phyloP scores from a whole-genome alignment of 331 rosid genomes.

The Spiraea crenata region DNA sequence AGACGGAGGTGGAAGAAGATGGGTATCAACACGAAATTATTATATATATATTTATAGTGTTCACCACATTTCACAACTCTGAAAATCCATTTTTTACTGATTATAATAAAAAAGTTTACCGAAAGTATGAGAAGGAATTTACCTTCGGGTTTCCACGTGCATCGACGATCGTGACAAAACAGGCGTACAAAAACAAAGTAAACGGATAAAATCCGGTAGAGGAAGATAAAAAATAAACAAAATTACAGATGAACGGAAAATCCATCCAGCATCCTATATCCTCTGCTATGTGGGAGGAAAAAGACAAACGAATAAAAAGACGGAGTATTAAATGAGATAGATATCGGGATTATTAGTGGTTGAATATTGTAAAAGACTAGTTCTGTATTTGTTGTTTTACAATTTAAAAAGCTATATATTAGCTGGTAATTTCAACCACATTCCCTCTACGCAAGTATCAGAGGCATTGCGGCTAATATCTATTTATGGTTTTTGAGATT shows the following conservation, averaged over 20 bases:
- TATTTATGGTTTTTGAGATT: constrained; percentile 12
- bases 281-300: constrained; percentile 23
- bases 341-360: background rate
- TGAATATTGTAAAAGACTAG: no score
- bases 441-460: no score
- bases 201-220: constrained; percentile 22
- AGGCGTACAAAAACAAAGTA: constrained; percentile 23
- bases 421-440: constrained; percentile 22
- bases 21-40: constrained; percentile 35
- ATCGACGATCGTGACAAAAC: constrained; percentile 50
- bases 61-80: constrained; percentile 7
- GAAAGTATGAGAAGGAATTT: constrained; percentile 38
- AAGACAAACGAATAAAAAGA: background rate
- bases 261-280: constrained; percentile 31
- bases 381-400: background rate
- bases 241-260: constrained; percentile 16
- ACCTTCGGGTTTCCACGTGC: constrained; percentile 58
- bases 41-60: constrained; percentile 26
- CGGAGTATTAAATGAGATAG: background rate
- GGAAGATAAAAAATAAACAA: background rate
- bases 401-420: background rate
- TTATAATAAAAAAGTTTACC: constrained; percentile 25
- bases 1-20: constrained; percentile 44
- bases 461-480: no score
- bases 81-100: constrained; percentile 31